Evolutionary conservation across 2,329 filamentous ascomycete species (phyloP).

Genomic region (Hypomyces perniciosus): DNA sequence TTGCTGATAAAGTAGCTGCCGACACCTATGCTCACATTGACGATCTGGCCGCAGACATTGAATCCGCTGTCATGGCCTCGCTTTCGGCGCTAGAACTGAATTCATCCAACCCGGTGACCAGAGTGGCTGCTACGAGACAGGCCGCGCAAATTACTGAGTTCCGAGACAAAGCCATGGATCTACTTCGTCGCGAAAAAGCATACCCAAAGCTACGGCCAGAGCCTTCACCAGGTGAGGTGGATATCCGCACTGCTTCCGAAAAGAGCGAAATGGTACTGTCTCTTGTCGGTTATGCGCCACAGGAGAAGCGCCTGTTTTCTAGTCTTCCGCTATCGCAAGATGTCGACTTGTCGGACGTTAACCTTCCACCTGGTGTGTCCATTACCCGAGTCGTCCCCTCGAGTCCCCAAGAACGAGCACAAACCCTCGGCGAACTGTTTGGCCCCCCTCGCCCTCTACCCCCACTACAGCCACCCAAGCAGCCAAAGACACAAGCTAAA

Average conservation of each 20-base stretch:
- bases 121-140: conserved; percentile 27
- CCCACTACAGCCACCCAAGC: conserved; percentile 64
- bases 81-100: conserved; percentile 39
- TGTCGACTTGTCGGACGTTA: conserved; percentile 33
- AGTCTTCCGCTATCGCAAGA: conserved; percentile 53
- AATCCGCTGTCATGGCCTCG: conserved; percentile 41
- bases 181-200: conserved; percentile 56
- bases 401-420: conserved; percentile 40
- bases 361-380: conserved; percentile 68
- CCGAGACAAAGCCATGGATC: conserved; percentile 54
- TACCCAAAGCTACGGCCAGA: conserved; percentile 38
- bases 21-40: conserved; percentile 56
- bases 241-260: conserved; percentile 32
- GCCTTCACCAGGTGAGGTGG: conserved; percentile 35
- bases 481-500: conserved; percentile 63
- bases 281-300: conserved; percentile 67
- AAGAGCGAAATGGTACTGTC: conserved; percentile 60
- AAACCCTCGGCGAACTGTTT: conserved; percentile 69
- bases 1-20: conserved; percentile 48
- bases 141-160: conserved; percentile 48
- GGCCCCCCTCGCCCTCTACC: conserved; percentile 60
- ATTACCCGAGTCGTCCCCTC: conserved; percentile 31
- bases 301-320: conserved; percentile 76
- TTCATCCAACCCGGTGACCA: conserved; percentile 25
- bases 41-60: conserved; percentile 56